These are phyloP conservation scores for Ogataea hybrid DNA, from an alignment of 1,139 yeast genomes.

Conservation along the genomic window DNA sequence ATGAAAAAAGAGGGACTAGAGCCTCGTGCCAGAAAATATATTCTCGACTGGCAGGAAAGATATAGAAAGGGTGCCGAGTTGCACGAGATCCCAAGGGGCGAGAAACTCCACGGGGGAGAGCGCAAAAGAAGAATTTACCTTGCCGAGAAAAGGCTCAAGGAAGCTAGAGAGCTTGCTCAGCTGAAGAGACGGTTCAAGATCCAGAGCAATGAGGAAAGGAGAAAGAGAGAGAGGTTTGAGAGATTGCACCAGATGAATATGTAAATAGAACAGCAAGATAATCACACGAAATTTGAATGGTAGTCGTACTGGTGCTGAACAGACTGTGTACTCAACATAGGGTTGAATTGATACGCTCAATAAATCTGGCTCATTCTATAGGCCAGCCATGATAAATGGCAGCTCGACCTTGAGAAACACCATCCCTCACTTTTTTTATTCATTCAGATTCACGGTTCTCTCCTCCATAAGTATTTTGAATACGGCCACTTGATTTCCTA, in stretches of 20 bases:
- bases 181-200: slow-evolving; percentile 24
- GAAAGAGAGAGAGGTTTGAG: slow-evolving; percentile 18
- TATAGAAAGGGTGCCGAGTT: slow-evolving; percentile 58
- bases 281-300: not conserved
- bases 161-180: slow-evolving; percentile 39
- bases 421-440: too few species aligned
- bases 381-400: too few species aligned
- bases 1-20: slow-evolving; percentile 84
- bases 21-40: slow-evolving; percentile 60
- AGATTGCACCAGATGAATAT: slow-evolving; percentile 14
- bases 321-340: too few species aligned
- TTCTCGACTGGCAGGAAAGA: slow-evolving; percentile 42
- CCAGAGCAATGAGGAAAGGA: slow-evolving; percentile 8
- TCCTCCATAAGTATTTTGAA: too few species aligned
- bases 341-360: too few species aligned
- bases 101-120: slow-evolving; percentile 88
- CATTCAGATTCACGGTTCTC: too few species aligned
- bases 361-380: too few species aligned
- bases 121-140: slow-evolving; percentile 67
- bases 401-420: too few species aligned
- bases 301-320: not conserved
- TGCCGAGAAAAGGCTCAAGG: slow-evolving; percentile 66
- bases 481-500: too few species aligned
- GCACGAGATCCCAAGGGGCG: slow-evolving; percentile 59
- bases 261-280: not conserved